Percentiles rank a stretch among this genome's conserved stretches.
Evolutionary conservation across 139 green algal genomes (phyloP).

Genomic region (Chlorella sp.): DNA sequence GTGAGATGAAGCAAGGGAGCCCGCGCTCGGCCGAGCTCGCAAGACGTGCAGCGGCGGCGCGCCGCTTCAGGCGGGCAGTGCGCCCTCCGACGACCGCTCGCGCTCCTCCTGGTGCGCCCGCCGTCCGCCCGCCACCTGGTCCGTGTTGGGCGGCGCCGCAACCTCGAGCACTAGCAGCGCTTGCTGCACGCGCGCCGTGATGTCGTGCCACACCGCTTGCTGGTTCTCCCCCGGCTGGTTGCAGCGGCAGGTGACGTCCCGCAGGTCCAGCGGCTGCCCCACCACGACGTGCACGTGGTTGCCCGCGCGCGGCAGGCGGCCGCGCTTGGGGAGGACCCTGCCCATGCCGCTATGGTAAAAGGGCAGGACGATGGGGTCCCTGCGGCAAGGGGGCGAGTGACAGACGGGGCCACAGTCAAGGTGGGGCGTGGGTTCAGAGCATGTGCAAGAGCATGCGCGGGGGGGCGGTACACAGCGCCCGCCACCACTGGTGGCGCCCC

Average conservation of each 20-base stretch:
- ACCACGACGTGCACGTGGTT: slow-evolving; percentile 61
- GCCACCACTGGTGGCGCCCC: too few relatives aligned
- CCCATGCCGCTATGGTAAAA: slow-evolving; percentile 87
- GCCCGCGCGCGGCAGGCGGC: slow-evolving; percentile 48
- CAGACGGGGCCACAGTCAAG: not conserved
- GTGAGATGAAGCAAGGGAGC: too few relatives aligned
- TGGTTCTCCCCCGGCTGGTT: slow-evolving; percentile 29
- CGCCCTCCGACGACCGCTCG: not conserved
- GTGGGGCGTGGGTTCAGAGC: not conserved
- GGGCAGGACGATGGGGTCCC: slow-evolving; percentile 75
- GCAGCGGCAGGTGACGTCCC: slow-evolving; percentile 59
- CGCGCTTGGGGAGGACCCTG: slow-evolving; percentile 61
- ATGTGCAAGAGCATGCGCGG: too few relatives aligned
- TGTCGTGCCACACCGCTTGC: slow-evolving; percentile 59
- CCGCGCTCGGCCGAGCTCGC: too few relatives aligned
- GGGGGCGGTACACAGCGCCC: too few relatives aligned
- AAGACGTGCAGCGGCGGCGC: too few relatives aligned
- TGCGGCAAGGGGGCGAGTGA: slow-evolving; percentile 17
- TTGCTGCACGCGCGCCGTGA: slow-evolving; percentile 56
- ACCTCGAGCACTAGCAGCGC: slow-evolving; percentile 60
- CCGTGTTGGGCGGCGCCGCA: slow-evolving; percentile 48
- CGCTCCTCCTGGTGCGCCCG: slow-evolving; percentile 13
- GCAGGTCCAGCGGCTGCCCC: slow-evolving; percentile 69
- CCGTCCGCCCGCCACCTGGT: slow-evolving; percentile 39
- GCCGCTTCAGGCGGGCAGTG: too few relatives aligned